A percentile compares a stretch with the other conserved stretches of the same genome.
These are phyloP conservation scores for Plasmodium gonderi DNA, from an alignment of 169 alveolate species.

Conservation along the genomic window DNA sequence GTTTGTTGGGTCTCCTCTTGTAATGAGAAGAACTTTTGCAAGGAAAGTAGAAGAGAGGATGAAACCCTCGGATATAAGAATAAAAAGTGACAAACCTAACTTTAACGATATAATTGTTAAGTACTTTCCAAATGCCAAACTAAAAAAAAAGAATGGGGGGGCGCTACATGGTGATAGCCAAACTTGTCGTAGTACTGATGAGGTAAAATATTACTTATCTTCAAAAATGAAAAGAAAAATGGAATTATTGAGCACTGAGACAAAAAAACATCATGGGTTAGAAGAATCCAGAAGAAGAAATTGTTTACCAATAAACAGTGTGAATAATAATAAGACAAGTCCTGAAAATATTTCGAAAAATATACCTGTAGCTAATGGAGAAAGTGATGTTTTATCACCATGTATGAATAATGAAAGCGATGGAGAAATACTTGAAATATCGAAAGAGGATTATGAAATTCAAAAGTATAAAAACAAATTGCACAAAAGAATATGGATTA, in stretches of 20 bases:
- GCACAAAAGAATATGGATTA: constrained; percentile 53
- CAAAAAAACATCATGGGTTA: not conserved
- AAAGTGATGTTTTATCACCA: not conserved
- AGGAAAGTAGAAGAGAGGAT: constrained; percentile 2
- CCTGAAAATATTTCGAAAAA: not conserved
- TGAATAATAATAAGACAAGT: not conserved
- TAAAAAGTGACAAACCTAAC: constrained; percentile 32
- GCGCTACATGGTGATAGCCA: not conserved
- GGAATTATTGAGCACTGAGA: not conserved
- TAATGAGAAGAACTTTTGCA: constrained; percentile 4
- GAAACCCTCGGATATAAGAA: constrained; percentile 48
- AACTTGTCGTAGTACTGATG: not conserved
- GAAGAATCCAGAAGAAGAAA: not conserved
- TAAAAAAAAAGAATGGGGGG: constrained; percentile 13
- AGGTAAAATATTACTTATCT: constrained; percentile 20
- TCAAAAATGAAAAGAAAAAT: constrained; percentile 16
- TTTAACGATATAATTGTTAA: constrained; percentile 60
- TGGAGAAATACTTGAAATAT: not conserved
- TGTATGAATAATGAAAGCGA: not conserved
- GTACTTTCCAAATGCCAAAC: constrained; percentile 31
- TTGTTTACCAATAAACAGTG: not conserved
- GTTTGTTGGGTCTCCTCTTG: not conserved
- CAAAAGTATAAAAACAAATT: constrained; percentile 60
- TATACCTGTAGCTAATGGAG: not conserved
- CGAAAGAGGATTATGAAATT: constrained; percentile 58